Evolutionary conservation across 805 yeast genomes (phyloP), one percentile per base, ranked within the genome.

Genomic region (Yarrowia sp.): DNA sequence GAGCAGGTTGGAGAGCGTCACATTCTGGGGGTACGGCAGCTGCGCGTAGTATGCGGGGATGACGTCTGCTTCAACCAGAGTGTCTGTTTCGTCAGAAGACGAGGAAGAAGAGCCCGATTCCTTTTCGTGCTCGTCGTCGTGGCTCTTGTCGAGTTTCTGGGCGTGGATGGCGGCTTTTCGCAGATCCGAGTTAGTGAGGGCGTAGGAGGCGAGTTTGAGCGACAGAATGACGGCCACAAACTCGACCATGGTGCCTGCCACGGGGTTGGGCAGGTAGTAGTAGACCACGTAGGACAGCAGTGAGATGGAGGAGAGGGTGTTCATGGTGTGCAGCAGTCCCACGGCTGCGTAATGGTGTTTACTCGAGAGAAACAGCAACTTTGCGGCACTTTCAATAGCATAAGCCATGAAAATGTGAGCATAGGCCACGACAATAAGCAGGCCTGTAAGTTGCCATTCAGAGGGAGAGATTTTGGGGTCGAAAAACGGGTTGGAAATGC

Each of bases 131-230:
- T 43, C 48, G 32, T 65, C 48, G 36, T 65, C 67, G 11, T 19
- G 33, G 26, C 32, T 26, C 22, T 32, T 48, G 38, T 38, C 61
- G 14, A 36, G 44, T 9, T 54, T 54, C 19, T 54, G 61, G 16
- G 56, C 41, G 3, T 48, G 66, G 17, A 68, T 59, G 49, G 73
- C 72, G 33, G 78, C 74, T 35, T 72, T 75, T 16, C 83, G 72
- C 14, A 80, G 74, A 65, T 80, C 82, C n/a, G 76, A 71, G 70
- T 80, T 80, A 2, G 83, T 76, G 46, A 80, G 70, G 2, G 78
- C 79, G 65, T 76, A 81, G 22, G 82, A 79, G 2, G 76, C 70
- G 5, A 80, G 73, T 66, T 80, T 80, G 65, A 80, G 70, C 63
- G 77, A 74, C 19, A 79, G 68, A 16, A 79, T 74, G 33, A 81